Percentiles rank a stretch among this genome's conserved stretches.
Conservation (phyloP, 2,329 filamentous ascomycete species). For the Nemania sp. region DNA sequence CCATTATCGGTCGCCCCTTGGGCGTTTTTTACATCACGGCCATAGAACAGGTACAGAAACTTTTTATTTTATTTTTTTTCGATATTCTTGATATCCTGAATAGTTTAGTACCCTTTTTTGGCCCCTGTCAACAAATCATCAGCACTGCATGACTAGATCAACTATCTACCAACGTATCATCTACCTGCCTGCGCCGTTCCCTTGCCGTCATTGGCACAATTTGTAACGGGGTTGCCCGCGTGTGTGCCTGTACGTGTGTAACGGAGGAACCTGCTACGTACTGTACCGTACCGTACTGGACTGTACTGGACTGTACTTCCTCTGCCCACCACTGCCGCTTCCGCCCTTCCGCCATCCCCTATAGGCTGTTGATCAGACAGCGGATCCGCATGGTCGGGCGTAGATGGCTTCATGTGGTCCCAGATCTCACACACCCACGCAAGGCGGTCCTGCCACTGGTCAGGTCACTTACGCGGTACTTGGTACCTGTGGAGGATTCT, state of each 20-base stretch:
- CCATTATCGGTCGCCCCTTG: background rate
- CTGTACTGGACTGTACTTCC: too few species aligned
- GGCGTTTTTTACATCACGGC: slow-evolving; percentile 7
- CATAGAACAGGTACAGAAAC: slow-evolving; percentile 23
- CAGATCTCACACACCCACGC: slow-evolving; percentile 11
- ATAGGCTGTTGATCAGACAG: slow-evolving; percentile 15
- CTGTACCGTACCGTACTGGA: slow-evolving; percentile 2
- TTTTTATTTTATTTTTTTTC: background rate
- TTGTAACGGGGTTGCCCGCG: slow-evolving; percentile 18
- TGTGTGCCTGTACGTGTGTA: background rate
- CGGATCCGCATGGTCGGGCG: slow-evolving; percentile 16
- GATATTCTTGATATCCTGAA: background rate
- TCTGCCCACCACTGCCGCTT: background rate
- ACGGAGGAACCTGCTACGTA: background rate
- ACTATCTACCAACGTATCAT: background rate
- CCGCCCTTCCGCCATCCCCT: slow-evolving; percentile 1
- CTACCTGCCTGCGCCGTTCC: slow-evolving; percentile 5
- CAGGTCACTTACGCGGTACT: background rate
- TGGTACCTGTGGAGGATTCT: background rate
- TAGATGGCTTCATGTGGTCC: slow-evolving; percentile 17
- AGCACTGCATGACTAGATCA: background rate
- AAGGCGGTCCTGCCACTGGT: slow-evolving; percentile 20
- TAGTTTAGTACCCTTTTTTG: background rate
- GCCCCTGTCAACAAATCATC: background rate
- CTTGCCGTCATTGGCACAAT: slow-evolving; percentile 8